A percentile compares a stretch with the other conserved stretches of the same genome.
Conservation (phyloP, 2,329 filamentous ascomycete species). For the Bipolaris victoriae region DNA sequence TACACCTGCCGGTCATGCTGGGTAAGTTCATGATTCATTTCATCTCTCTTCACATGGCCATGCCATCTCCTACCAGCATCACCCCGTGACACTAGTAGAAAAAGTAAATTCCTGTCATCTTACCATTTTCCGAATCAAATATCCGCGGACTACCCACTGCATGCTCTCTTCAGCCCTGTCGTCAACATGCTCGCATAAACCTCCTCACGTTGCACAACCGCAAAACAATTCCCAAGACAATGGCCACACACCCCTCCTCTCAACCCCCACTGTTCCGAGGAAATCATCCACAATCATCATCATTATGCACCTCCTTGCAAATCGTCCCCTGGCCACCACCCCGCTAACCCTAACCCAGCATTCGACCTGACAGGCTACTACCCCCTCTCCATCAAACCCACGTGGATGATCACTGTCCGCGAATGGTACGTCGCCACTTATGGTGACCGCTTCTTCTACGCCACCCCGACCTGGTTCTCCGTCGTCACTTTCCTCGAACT, state of each 20-base stretch:
- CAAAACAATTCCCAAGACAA: background rate
- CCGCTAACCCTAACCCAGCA: slow-evolving; percentile 49
- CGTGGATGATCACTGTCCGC: slow-evolving; percentile 58
- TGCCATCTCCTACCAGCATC: background rate
- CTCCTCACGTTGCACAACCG: background rate
- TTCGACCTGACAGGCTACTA: slow-evolving; percentile 68
- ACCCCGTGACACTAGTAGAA: background rate
- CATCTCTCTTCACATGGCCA: background rate
- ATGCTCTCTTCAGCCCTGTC: background rate
- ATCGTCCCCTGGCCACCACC: background rate
- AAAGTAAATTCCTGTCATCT: background rate
- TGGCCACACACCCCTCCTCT: too few relatives aligned
- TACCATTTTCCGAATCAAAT: too few relatives aligned
- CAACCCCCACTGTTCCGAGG: background rate
- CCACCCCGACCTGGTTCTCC: slow-evolving; percentile 65
- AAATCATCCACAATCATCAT: background rate
- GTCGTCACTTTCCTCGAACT: slow-evolving; percentile 65
- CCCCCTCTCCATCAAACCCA: slow-evolving; percentile 57
- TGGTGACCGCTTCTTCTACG: slow-evolving; percentile 67
- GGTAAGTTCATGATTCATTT: slow-evolving; percentile 46
- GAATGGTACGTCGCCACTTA: slow-evolving; percentile 66
- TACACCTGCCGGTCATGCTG: slow-evolving; percentile 67
- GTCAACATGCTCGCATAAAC: background rate
- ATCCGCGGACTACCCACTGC: background rate
- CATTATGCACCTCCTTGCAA: background rate